These are phyloP conservation scores for Entamoeba histolytica DNA, from an alignment of 208 protist genomes.

Conservation along the genomic window DNA sequence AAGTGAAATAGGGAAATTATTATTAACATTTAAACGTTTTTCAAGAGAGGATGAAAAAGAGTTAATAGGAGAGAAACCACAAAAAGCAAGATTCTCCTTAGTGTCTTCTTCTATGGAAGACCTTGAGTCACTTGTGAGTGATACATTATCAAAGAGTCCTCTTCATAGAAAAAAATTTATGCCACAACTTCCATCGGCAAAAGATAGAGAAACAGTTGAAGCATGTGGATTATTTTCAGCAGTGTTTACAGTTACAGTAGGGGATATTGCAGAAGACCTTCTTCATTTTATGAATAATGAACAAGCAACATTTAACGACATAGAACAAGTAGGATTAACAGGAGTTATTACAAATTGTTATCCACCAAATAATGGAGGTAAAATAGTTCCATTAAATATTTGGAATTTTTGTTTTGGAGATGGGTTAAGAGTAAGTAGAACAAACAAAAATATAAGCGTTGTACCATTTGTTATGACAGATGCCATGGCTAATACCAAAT, in stretches of 20 bases:
- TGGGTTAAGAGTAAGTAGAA: neutral
- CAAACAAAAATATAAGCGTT: neutral
- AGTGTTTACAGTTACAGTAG: neutral
- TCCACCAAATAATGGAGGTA: neutral
- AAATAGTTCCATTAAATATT: neutral
- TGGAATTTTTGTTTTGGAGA: neutral
- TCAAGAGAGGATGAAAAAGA: neutral
- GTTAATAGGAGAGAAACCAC: neutral
- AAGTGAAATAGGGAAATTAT: neutral
- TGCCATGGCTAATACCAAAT: neutral
- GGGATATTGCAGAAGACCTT: neutral
- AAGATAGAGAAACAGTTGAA: neutral
- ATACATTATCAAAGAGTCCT: no score
- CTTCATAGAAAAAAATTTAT: neutral
- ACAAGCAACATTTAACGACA: neutral
- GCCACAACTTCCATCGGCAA: neutral
- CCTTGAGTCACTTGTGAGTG: no score
- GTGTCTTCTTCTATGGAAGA: neutral
- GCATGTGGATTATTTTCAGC: neutral
- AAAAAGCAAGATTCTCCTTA: neutral
- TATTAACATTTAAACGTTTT: neutral
- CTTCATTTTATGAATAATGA: neutral
- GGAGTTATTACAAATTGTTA: neutral
- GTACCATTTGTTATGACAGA: neutral
- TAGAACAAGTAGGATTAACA: neutral